Evolutionary conservation across 768 basidiomycete species (phyloP).

Genomic region (Coprinellus micaceus): DNA sequence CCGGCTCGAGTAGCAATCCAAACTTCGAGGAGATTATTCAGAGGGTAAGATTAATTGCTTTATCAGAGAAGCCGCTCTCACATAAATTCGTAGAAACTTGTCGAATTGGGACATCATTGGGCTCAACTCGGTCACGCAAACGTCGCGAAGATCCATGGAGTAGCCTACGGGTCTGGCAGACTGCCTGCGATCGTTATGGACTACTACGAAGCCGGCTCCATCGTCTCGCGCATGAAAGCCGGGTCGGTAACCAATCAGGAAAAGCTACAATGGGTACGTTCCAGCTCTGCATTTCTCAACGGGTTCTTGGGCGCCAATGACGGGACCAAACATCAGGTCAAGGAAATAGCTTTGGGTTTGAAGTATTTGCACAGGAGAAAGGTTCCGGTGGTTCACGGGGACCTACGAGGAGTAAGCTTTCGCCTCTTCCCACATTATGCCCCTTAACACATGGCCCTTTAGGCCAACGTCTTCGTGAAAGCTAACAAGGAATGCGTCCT

Average conservation of each 20-base stretch:
- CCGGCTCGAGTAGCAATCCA: slow-evolving; percentile 14
- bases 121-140: slow-evolving; percentile 16
- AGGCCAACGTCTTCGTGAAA: slow-evolving; percentile 28
- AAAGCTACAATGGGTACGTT: slow-evolving; percentile 6
- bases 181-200: slow-evolving; percentile 24
- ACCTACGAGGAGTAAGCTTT: neutral
- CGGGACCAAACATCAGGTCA: slow-evolving; percentile 19
- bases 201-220: slow-evolving; percentile 22
- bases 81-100: slow-evolving; percentile 6
- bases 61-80: neutral
- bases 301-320: neutral
- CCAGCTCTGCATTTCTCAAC: neutral
- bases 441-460: neutral
- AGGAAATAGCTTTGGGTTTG: slow-evolving; percentile 25
- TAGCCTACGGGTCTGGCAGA: slow-evolving; percentile 13
- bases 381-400: neutral
- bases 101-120: slow-evolving; percentile 9
- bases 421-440: no score
- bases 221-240: slow-evolving; percentile 17
- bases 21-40: slow-evolving; percentile 8
- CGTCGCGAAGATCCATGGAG: slow-evolving; percentile 17
- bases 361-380: neutral
- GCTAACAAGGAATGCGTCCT: slow-evolving; percentile 19
- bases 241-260: neutral
- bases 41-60: slow-evolving; percentile 3